Evolutionary conservation across 2,329 filamentous ascomycete species (phyloP).

Genomic region (Chrysosporium keratinophilum): DNA sequence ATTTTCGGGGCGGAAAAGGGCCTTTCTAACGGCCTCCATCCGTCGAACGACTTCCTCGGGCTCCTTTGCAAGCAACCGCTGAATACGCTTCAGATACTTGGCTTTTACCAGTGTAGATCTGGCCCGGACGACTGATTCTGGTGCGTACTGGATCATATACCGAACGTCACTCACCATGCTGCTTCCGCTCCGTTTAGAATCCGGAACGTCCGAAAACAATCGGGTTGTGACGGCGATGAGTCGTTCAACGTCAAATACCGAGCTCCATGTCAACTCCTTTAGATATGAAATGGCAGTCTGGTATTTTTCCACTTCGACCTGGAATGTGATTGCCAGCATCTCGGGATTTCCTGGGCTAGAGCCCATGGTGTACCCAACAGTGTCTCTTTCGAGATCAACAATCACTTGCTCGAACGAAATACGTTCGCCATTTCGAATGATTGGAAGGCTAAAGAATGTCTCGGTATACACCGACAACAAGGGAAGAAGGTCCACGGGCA

Average conservation of each 20-base stretch:
- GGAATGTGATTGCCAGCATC: constrained; percentile 68
- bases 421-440: constrained; percentile 62
- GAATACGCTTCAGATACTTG: constrained; percentile 74
- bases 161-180: constrained; percentile 53
- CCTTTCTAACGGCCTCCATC: constrained; percentile 64
- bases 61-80: constrained; percentile 66
- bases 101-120: constrained; percentile 76
- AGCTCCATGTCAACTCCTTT: constrained; percentile 74
- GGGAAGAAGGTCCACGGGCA: constrained; percentile 76
- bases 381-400: constrained; percentile 81
- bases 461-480: constrained; percentile 74
- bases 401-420: constrained; percentile 89
- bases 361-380: constrained; percentile 68
- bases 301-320: constrained; percentile 84
- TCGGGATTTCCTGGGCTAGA: constrained; percentile 60
- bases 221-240: constrained; percentile 59
- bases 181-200: constrained; percentile 73
- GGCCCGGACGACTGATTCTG: constrained; percentile 64
- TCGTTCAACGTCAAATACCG: constrained; percentile 68
- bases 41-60: constrained; percentile 64
- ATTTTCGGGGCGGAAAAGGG: constrained; percentile 74
- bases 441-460: constrained; percentile 90
- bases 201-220: constrained; percentile 81
- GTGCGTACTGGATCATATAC: constrained; percentile 69
- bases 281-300: constrained; percentile 72